Conservation (phyloP, 306 rosid species). For the Vicia sativa region DNA sequence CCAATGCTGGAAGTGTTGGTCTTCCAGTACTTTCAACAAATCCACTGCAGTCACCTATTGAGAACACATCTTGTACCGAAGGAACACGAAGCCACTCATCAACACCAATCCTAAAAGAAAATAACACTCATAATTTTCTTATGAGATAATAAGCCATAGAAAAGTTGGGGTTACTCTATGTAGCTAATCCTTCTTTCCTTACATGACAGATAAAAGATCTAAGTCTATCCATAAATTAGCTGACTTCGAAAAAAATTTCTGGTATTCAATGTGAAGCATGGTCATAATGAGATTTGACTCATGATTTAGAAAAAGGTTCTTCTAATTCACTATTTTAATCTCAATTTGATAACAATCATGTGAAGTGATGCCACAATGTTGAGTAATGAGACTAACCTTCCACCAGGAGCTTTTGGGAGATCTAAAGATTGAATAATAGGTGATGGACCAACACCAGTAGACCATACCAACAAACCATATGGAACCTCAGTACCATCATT, state of each 20-base stretch:
- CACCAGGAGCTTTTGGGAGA: slow-evolving; percentile 93
- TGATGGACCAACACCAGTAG: slow-evolving; percentile 98
- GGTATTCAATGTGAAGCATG: slow-evolving; percentile 14
- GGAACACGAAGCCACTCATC: slow-evolving; percentile 94
- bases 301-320: no score
- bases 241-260: not conserved
- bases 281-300: no score
- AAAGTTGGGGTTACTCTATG: not conserved
- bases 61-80: slow-evolving; percentile 67
- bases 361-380: slow-evolving; percentile 17
- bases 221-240: slow-evolving; percentile 13
- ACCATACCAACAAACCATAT: slow-evolving; percentile 92
- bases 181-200: slow-evolving; percentile 4
- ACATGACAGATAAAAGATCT: slow-evolving; percentile 8
- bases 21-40: slow-evolving; percentile 91
- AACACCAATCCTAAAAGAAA: slow-evolving; percentile 71
- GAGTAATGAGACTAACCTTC: slow-evolving; percentile 62
- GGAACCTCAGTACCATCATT: slow-evolving; percentile 93
- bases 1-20: slow-evolving; percentile 83
- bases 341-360: no score
- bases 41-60: slow-evolving; percentile 96
- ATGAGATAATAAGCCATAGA: not conserved
- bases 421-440: slow-evolving; percentile 59
- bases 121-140: slow-evolving; percentile 6
- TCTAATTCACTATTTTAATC: no score